A percentile compares a stretch with the other conserved stretches of the same genome.
These are phyloP conservation scores for Aurantiochytrium sp. DNA, from an alignment of 108 stramenopile genomes.

Conservation along the genomic window DNA sequence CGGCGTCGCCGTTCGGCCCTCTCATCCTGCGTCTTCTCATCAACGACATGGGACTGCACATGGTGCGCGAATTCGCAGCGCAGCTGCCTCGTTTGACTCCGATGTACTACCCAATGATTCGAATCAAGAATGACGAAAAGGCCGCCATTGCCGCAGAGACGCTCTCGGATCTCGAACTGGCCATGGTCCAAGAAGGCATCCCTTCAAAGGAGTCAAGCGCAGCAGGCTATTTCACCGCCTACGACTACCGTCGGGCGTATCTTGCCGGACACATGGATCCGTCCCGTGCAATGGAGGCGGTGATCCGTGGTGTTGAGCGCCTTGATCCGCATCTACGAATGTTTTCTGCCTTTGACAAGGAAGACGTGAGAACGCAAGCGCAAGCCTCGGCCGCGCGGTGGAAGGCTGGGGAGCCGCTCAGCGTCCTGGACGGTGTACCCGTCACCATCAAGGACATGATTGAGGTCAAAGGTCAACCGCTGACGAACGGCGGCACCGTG, in stretches of 20 bases:
- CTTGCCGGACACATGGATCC: slow-evolving; percentile 18
- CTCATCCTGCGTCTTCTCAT: not conserved
- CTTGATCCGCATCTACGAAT: slow-evolving; percentile 24
- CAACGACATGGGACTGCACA: slow-evolving; percentile 13
- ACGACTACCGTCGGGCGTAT: slow-evolving; percentile 33
- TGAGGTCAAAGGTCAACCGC: slow-evolving; percentile 27
- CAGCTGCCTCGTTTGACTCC: slow-evolving; percentile 18
- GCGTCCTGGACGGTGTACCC: slow-evolving; percentile 55
- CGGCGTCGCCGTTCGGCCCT: slow-evolving; percentile 7
- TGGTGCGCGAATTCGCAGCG: slow-evolving; percentile 21
- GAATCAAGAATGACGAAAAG: slow-evolving; percentile 24
- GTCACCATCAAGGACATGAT: slow-evolving; percentile 53
- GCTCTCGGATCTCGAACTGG: not conserved
- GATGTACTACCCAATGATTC: slow-evolving; percentile 42
- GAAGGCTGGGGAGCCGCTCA: slow-evolving; percentile 13
- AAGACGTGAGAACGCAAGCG: slow-evolving; percentile 31
- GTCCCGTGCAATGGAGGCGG: slow-evolving; percentile 16
- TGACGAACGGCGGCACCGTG: slow-evolving; percentile 32
- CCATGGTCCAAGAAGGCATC: not conserved
- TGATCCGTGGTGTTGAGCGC: slow-evolving; percentile 19
- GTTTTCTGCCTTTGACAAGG: slow-evolving; percentile 21
- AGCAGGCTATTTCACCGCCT: slow-evolving; percentile 19
- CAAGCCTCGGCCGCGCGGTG: slow-evolving; percentile 34
- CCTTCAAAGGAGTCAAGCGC: not conserved
- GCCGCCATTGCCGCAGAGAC: not conserved